These are phyloP conservation scores for Pyrenophora teres DNA, from an alignment of 2,329 filamentous ascomycete genomes.

Conservation along the genomic window DNA sequence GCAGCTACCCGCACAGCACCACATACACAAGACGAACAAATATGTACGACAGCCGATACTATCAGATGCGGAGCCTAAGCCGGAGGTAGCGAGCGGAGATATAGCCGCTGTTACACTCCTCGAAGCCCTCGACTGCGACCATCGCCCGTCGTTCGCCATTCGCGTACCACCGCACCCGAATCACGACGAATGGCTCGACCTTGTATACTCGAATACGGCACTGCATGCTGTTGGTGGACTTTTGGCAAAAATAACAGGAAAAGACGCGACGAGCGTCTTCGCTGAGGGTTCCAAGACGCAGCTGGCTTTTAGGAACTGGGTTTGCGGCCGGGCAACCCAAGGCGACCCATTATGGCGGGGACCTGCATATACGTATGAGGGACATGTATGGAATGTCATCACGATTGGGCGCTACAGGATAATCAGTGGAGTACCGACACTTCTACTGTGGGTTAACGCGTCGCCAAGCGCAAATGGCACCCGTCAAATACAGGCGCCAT, in stretches of 20 bases:
- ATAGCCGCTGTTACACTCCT: conserved; percentile 23
- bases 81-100: conserved; percentile 7
- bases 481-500: conserved; percentile 46
- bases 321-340: conserved; percentile 18
- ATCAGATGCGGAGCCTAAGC: conserved; percentile 7
- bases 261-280: conserved; percentile 19
- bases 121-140: conserved; percentile 29
- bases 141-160: conserved; percentile 33
- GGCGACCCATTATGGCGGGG: conserved; percentile 14
- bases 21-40: not conserved
- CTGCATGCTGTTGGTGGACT: conserved; percentile 23
- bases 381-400: conserved; percentile 35
- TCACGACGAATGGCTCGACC: conserved; percentile 18
- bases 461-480: conserved; percentile 1
- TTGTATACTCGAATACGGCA: conserved; percentile 35
- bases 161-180: conserved; percentile 9
- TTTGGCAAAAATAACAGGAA: conserved; percentile 23
- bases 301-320: conserved; percentile 36
- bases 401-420: conserved; percentile 29
- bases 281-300: conserved; percentile 21
- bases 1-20: conserved; percentile 4
- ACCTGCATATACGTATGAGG: conserved; percentile 31
- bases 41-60: not conserved
- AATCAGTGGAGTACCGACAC: conserved; percentile 34
- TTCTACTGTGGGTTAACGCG: conserved; percentile 16